Conservation (phyloP, 129 eudicot genomes). For the Escallonia rubra region DNA sequence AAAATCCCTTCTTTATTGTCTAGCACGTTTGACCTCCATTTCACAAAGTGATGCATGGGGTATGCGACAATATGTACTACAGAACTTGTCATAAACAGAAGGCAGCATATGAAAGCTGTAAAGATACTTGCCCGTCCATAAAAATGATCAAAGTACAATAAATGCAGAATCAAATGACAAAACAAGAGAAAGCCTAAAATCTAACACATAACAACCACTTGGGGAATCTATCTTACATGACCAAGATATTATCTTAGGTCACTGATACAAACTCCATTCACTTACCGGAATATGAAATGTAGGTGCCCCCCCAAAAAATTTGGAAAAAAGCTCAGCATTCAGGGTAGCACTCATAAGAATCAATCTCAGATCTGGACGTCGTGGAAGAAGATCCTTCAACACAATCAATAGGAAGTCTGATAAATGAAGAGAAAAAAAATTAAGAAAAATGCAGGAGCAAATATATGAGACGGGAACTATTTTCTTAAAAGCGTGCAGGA, state of each 20-base stretch:
- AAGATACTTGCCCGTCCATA: too few species aligned
- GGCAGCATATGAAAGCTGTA: too few species aligned
- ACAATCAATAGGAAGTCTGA: constrained; percentile 94
- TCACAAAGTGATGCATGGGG: too few species aligned
- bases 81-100: too few species aligned
- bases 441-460: constrained; percentile 4
- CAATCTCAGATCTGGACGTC: constrained; percentile 86
- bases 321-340: constrained; percentile 88
- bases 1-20: neutral
- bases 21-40: too few species aligned
- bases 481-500: neutral
- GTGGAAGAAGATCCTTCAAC: constrained; percentile 94
- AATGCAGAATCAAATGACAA: too few species aligned
- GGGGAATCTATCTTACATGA: neutral
- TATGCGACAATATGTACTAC: too few species aligned
- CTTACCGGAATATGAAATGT: constrained; percentile 75
- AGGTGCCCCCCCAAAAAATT: constrained; percentile 87
- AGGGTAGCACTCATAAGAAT: constrained; percentile 98
- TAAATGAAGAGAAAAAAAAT: constrained; percentile 13
- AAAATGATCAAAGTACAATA: too few species aligned
- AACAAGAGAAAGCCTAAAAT: neutral
- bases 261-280: neutral
- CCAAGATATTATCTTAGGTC: neutral
- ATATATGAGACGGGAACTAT: neutral
- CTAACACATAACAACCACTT: neutral